Base-by-base conservation (phyloP, 2,329 filamentous ascomycete species). In the Sarocladium oryzae region DNA sequence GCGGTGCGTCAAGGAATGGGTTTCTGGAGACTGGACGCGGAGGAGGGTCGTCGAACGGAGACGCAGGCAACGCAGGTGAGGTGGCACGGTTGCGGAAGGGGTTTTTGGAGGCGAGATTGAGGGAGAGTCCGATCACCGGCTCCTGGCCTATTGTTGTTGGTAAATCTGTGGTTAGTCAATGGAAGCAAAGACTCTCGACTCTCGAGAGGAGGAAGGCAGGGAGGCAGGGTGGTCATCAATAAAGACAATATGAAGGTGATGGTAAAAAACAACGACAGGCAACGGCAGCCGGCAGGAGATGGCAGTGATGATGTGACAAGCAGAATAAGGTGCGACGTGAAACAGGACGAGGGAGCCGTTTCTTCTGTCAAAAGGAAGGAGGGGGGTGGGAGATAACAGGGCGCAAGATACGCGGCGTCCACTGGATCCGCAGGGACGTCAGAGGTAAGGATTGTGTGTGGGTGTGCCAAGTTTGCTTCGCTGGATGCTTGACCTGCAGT, bases 81-180 rank as follows among this genome's bases (percentile, higher is more conserved):
- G 75, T 73, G 56, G 84, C 81, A 62, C 85, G 82, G 68, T 88
- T 88, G 72, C 86, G 84, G 62, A 82, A 91, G 56, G 87, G 87
- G 65, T 91, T 91, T 77, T 90, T 90, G 66, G 86, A 90, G 67
- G 84, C 84, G 62, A 90, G 79, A 68, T 83, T 85, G 66, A 86
- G 71, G 51, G 78, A 73, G 63, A 85, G 73, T 58, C 75, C 76
- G 53, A 59, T 55, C 52, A 58, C 35, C 9, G 32, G 36, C 40
- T 55, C 46, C 46, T 26, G 30, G 46, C 46, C 46, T 49, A 32
- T n/a, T 32, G 15, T 10, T 48, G 26, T 48, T 18, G 43, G 10
- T 10, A 32, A n/a, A 48, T 21, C n/a, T n/a, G 26, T n/a, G 43
- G 43, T 48, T 16, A 48, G 43, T 48, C 24, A 21, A 48, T 48